phyloP scores from a whole-genome alignment of 1,284 basidiomycete genomes.

The Neotropicomus parvogracilis region DNA sequence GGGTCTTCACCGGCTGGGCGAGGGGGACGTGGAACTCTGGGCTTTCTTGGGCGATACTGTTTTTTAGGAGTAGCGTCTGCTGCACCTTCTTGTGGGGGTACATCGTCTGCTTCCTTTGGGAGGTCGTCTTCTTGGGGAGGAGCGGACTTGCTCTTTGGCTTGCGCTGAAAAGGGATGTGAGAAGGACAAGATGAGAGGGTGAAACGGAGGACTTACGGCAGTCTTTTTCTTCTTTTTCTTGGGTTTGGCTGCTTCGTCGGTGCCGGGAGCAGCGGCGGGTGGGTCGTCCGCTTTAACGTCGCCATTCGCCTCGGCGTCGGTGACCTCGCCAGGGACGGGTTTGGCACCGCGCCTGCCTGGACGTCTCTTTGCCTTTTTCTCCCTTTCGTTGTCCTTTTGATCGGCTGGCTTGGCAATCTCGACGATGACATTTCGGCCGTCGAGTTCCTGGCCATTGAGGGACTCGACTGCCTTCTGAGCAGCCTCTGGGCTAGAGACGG shows the following conservation, averaged over 20 bases:
- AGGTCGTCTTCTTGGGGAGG: constrained; percentile 39
- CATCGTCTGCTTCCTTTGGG: constrained; percentile 34
- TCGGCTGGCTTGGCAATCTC: constrained; percentile 87
- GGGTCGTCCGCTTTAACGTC: constrained; percentile 54
- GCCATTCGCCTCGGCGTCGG: constrained; percentile 80
- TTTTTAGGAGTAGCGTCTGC: constrained; percentile 43
- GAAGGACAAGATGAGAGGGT: too few relatives aligned
- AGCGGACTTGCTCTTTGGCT: constrained; percentile 45
- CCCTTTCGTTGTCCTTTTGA: constrained; percentile 77
- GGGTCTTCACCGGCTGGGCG: constrained; percentile 75
- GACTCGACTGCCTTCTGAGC: constrained; percentile 82
- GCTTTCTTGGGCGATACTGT: constrained; percentile 58
- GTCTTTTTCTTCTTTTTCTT: constrained; percentile 80
- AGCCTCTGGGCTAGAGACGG: constrained; percentile 74
- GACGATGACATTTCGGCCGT: constrained; percentile 82
- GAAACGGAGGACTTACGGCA: constrained; percentile 53
- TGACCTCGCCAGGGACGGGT: constrained; percentile 80
- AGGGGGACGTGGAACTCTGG: constrained; percentile 51
- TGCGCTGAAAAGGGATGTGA: constrained; percentile 43
- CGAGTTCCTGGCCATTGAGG: constrained; percentile 85
- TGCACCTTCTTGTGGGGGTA: constrained; percentile 38
- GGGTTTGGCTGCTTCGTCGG: constrained; percentile 61
- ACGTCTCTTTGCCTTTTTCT: constrained; percentile 71
- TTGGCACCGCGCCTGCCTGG: constrained; percentile 77
- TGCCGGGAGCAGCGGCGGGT: constrained; percentile 40